Percentiles rank a stretch among this genome's conserved stretches.
These are phyloP conservation scores for Coemansia sp. DNA, from an alignment of 371 early-diverging fungal genomes.

Conservation along the genomic window DNA sequence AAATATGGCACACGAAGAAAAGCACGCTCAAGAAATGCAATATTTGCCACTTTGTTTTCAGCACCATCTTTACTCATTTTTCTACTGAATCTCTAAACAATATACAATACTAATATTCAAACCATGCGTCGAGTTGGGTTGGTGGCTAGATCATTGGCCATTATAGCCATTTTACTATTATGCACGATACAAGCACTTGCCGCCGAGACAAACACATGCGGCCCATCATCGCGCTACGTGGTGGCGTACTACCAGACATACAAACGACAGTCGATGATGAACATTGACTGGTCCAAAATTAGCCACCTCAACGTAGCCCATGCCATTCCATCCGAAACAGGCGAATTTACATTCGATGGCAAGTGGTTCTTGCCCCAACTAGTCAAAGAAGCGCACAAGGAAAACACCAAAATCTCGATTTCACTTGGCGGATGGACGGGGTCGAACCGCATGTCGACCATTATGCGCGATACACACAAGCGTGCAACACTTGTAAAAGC, in stretches of 20 bases:
- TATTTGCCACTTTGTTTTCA: not conserved
- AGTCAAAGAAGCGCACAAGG: conserved; percentile 55
- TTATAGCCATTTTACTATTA: not conserved
- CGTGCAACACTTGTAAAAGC: conserved; percentile 54
- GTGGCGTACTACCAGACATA: conserved; percentile 48
- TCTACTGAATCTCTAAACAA: not conserved
- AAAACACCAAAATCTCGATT: conserved; percentile 55
- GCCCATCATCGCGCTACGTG: conserved; percentile 47
- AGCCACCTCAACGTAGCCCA: conserved; percentile 82
- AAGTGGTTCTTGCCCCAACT: conserved; percentile 48
- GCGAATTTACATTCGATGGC: conserved; percentile 45
- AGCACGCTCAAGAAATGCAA: not conserved
- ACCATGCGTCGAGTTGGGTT: not conserved
- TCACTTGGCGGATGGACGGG: conserved; percentile 56
- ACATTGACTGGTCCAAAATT: conserved; percentile 61
- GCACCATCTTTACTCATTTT: too few relatives aligned
- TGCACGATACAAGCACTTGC: not conserved
- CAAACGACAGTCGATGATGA: conserved; percentile 50
- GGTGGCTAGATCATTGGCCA: not conserved
- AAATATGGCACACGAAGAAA: conserved; percentile 4
- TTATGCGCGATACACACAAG: conserved; percentile 50
- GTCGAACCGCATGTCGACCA: conserved; percentile 45
- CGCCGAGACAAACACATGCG: conserved; percentile 5
- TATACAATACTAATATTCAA: not conserved
- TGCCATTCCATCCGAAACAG: conserved; percentile 63